These are phyloP conservation scores for Candida montana DNA, from an alignment of 805 yeast genomes.

Conservation along the genomic window DNA sequence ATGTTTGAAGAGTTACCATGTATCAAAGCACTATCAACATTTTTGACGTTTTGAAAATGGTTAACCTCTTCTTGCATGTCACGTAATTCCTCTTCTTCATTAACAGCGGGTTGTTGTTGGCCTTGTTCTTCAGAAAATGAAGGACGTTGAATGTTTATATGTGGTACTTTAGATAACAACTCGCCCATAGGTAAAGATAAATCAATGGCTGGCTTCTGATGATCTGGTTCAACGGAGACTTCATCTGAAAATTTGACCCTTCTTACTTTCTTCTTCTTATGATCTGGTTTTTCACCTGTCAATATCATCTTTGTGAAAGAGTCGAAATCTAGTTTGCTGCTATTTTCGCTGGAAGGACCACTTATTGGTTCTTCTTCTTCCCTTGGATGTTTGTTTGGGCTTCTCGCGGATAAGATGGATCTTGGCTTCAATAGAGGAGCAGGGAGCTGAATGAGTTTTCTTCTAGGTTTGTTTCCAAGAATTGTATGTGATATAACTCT, in stretches of 20 bases:
- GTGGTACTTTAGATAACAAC: slow-evolving; percentile 44
- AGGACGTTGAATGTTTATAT: background rate
- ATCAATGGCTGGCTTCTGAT: slow-evolving; percentile 37
- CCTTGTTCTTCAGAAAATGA: slow-evolving; percentile 28
- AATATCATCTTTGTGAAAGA: slow-evolving; percentile 78
- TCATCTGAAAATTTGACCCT: slow-evolving; percentile 72
- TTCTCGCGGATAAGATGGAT: slow-evolving; percentile 64
- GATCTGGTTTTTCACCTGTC: slow-evolving; percentile 69
- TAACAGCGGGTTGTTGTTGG: slow-evolving; percentile 37
- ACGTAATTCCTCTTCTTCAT: slow-evolving; percentile 64
- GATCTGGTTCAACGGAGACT: slow-evolving; percentile 26
- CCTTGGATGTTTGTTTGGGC: slow-evolving; percentile 43
- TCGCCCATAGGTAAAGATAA: slow-evolving; percentile 75
- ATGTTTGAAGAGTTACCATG: slow-evolving; percentile 62
- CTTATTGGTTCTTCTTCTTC: slow-evolving; percentile 28
- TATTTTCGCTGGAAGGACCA: slow-evolving; percentile 14
- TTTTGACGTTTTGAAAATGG: slow-evolving; percentile 65
- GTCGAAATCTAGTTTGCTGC: slow-evolving; percentile 64
- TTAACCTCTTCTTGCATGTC: slow-evolving; percentile 73
- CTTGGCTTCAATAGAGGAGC: slow-evolving; percentile 78
- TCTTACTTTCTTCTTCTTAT: slow-evolving; percentile 39
- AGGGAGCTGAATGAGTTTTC: slow-evolving; percentile 44
- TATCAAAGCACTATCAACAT: slow-evolving; percentile 71
- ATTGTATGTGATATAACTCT: slow-evolving; percentile 70
- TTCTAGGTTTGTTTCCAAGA: slow-evolving; percentile 44